These are phyloP conservation scores for Chrysochromulina tobinii DNA, from an alignment of 78 protist species.

Conservation along the genomic window DNA sequence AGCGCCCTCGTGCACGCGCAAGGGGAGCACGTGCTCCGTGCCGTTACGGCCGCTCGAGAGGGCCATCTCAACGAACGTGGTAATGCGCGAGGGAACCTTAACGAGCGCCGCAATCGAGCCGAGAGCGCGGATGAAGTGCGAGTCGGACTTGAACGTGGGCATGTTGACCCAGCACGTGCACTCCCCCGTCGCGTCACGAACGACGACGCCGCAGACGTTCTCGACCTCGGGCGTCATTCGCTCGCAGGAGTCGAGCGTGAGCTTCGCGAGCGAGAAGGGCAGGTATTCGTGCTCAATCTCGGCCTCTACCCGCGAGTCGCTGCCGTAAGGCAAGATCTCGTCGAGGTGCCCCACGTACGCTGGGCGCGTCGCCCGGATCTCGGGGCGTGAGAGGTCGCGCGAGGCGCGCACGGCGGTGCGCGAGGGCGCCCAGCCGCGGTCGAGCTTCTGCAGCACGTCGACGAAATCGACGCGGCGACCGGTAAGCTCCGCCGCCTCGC, in stretches of 20 bases:
- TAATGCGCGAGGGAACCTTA: background rate
- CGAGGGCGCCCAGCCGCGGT: constrained; percentile 2
- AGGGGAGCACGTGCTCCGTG: background rate
- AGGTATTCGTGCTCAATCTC: background rate
- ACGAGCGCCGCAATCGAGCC: background rate
- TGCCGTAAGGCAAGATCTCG: constrained; percentile 11
- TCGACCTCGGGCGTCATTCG: background rate
- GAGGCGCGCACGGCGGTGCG: background rate
- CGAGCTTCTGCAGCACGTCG: background rate
- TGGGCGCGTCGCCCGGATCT: background rate
- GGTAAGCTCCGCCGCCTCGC: background rate
- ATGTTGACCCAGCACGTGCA: constrained; percentile 18
- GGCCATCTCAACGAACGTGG: constrained; percentile 8
- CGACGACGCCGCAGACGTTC: background rate
- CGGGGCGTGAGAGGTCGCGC: background rate
- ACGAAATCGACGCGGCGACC: background rate
- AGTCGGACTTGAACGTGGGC: constrained; percentile 24
- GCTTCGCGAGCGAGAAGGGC: background rate
- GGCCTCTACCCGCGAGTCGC: background rate
- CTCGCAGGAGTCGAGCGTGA: background rate
- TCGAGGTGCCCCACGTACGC: background rate
- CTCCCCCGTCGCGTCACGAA: background rate
- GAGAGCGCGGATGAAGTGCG: background rate
- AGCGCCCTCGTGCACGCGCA: background rate
- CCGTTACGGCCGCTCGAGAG: background rate